Evolutionary conservation across 2,329 filamentous ascomycete species (phyloP), one percentile per base, ranked within the genome.

Genomic region (Curvularia spicifera): DNA sequence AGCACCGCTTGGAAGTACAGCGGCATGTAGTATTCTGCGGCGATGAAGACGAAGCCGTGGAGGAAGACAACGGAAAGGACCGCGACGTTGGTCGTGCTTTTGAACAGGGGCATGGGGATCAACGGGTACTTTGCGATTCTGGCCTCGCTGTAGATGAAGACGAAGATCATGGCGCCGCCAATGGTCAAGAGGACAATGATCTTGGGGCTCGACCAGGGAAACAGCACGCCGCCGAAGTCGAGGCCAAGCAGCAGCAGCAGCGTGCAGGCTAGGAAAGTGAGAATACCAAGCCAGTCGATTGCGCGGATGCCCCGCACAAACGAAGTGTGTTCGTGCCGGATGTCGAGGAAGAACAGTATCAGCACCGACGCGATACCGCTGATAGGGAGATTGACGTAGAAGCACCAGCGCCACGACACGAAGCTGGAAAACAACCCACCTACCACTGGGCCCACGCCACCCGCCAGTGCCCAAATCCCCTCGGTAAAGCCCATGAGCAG

Each of bases 1-100:
- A 88, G 82, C 0, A 88, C 89, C 2, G 87, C 83, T 71, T 93
- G 90, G 53, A 91, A 88, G 75, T 89, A 93, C 0, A 92, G 80
- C 0, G 90, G 90, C 26, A 92, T 79, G 67, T 90, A 93, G 75
- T 91, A 93, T 49, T 87, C 84, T 1, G 82, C 82, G 0, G 83
- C 85, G 40, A 90, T 75, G 60, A 75, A 75, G 15, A 72, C 81
- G 62, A 83, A 82, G 13, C 79, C 78, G 63, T 85, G 82, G 15
- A 77, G 75, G 65, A 81, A 82, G 3, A 75, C 74, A 1, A 84
- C 78, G 0, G 77, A 67, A n/a, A 89, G 80, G 4, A 82, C 79
- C 0, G 87, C 87, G 10, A 85, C 71, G 53, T 85, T 88, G 1
- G 87, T 85, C 31, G 76, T 68, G 15, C 80, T 78, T 1, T 75